Evolutionary conservation across 306 rosid species (phyloP).

Genomic region (Rubus idaeus): DNA sequence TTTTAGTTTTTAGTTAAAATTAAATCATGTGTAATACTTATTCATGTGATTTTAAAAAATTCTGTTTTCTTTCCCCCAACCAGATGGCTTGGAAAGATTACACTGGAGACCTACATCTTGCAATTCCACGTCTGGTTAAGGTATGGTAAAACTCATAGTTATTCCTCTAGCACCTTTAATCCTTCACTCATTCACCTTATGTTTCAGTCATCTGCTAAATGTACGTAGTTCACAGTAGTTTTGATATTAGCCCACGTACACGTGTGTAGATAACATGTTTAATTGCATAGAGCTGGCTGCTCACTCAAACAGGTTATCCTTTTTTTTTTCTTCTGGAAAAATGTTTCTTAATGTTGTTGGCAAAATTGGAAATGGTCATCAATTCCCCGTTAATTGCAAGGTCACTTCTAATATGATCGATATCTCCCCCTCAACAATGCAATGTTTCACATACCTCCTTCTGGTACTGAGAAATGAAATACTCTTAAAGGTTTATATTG

Average conservation of each 20-base stretch:
- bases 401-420: neutral
- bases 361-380: neutral
- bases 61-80: neutral
- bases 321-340: neutral
- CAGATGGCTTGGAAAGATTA: conserved; percentile 99
- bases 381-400: neutral
- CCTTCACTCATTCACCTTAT: neutral
- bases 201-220: conserved; percentile 9
- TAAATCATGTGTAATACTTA: conserved; percentile 13
- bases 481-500: neutral
- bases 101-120: conserved; percentile 94
- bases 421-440: neutral
- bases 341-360: neutral
- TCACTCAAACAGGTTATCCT: neutral
- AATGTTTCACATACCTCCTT: neutral
- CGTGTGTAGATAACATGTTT: neutral
- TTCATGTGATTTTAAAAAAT: conserved; percentile 11
- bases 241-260: neutral
- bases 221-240: neutral
- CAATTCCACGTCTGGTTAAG: conserved; percentile 98
- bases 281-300: neutral
- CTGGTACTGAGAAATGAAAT: neutral
- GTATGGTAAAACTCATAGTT: conserved; percentile 39
- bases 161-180: conserved; percentile 1
- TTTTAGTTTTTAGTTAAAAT: conserved; percentile 3